These are phyloP conservation scores for Trametes coccinea DNA, from an alignment of 768 basidiomycete genomes.

Conservation along the genomic window DNA sequence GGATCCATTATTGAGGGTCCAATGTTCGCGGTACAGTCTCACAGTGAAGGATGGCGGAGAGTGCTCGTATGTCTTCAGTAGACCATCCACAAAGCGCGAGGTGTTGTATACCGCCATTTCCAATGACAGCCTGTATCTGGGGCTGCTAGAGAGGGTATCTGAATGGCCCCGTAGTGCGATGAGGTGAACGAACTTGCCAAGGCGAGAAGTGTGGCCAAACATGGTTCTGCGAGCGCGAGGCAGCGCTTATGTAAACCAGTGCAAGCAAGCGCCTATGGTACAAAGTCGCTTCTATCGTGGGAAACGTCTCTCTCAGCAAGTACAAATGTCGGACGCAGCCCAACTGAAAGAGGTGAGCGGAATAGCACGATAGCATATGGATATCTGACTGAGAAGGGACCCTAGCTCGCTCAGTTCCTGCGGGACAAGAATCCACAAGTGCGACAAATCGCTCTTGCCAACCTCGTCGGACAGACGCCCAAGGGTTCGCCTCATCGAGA, in stretches of 20 bases:
- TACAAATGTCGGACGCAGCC: constrained; percentile 34
- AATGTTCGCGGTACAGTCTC: constrained; percentile 76
- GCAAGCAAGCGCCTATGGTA: constrained; percentile 1
- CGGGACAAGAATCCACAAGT: constrained; percentile 86
- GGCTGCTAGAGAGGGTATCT: too few species aligned
- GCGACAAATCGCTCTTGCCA: constrained; percentile 81
- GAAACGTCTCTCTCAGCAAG: constrained; percentile 24
- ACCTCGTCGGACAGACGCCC: constrained; percentile 79
- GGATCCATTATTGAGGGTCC: constrained; percentile 78
- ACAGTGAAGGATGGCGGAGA: constrained; percentile 76
- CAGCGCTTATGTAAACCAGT: constrained; percentile 21
- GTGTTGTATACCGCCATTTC: constrained; percentile 73
- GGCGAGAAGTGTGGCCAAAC: constrained; percentile 14
- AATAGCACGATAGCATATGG: neutral
- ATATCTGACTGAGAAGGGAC: neutral
- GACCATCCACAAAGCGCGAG: constrained; percentile 61
- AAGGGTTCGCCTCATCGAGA: constrained; percentile 67
- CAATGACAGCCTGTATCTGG: neutral
- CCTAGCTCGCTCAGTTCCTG: constrained; percentile 79
- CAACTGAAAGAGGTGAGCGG: constrained; percentile 42
- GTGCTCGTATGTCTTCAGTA: constrained; percentile 56
- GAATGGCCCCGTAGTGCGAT: neutral
- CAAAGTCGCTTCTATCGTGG: constrained; percentile 1
- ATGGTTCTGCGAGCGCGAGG: constrained; percentile 2
- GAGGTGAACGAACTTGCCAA: constrained; percentile 1